Percentiles rank a stretch among this genome's conserved stretches.
phyloP scores from a whole-genome alignment of 208 protist species.

The Leishmania braziliensis region DNA sequence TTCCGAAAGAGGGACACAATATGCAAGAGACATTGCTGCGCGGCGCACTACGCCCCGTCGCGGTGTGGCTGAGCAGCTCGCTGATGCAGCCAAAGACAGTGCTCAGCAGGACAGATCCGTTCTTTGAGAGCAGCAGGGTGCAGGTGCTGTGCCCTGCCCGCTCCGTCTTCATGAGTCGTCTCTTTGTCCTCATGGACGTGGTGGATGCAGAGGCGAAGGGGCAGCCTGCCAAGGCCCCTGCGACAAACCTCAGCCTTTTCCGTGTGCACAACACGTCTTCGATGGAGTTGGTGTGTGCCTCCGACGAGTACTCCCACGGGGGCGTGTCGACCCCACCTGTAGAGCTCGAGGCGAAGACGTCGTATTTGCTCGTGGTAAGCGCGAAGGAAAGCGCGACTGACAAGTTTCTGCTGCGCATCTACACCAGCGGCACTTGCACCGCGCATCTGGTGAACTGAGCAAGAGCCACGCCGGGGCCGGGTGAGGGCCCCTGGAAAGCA shows the following conservation, averaged over 20 bases:
- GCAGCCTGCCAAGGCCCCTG: constrained; percentile 21
- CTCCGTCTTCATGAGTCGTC: constrained; percentile 44
- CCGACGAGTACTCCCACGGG: constrained; percentile 47
- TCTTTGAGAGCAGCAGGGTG: constrained; percentile 69
- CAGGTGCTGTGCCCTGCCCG: constrained; percentile 36
- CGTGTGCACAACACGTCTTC: constrained; percentile 36
- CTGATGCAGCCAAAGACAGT: constrained; percentile 23
- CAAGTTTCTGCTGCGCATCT: constrained; percentile 76
- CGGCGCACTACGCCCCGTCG: constrained; percentile 36
- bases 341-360: constrained; percentile 45
- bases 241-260: constrained; percentile 65
- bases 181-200: constrained; percentile 53
- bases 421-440: constrained; percentile 42
- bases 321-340: constrained; percentile 52
- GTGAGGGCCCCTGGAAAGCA: background rate
- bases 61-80: constrained; percentile 13
- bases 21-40: constrained; percentile 46
- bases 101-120: constrained; percentile 44
- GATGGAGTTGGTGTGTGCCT: constrained; percentile 65
- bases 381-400: constrained; percentile 32
- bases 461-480: background rate
- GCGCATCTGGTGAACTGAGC: constrained; percentile 35
- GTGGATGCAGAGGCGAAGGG: constrained; percentile 40
- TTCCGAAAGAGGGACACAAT: constrained; percentile 50
- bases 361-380: constrained; percentile 70